Evolutionary conservation across 2,329 filamentous ascomycete species (phyloP), one percentile per base, ranked within the genome.

Genomic region (Ceratocystis destructans): DNA sequence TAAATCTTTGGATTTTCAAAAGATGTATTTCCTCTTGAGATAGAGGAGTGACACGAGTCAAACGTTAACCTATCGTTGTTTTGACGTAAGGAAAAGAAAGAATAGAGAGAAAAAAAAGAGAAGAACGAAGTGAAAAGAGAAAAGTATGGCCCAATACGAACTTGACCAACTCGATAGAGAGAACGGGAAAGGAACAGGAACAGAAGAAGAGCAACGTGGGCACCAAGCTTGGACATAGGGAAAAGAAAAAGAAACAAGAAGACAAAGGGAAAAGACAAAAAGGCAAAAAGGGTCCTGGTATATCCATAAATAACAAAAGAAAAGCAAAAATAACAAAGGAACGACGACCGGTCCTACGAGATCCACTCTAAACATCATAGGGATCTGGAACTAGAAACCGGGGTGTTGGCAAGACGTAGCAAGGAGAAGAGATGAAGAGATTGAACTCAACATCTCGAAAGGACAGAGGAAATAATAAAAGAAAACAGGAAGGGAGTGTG

Each of bases 311-410:
- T 50, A 41, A 62, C 5, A 64, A 50, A 10, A 55, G 20, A 22
- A 28, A 41, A 50, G 20, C 41, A 57, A 37, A 25, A n/a, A 53
- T 28, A 22, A 45, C 44, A 12, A 46, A 31, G 45, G 22, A 61
- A 65, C 37, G n/a, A 46, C 25, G 61, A 17, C 55, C 22, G 50
- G 8, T 17, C 25, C 10, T 37, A 33, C 20, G 28, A 22, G 44
- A 50, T 61, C 64, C 50, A 15, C 64, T 65, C 53, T 48, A 28
- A 31, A 63, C 65, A 53, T 62, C 44, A 62, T 55, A 66, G 65
- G 33, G 28, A 53, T 55, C 45, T 8, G 31, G 41, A 63, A 61
- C 45, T 28, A 57, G 22, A 65, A 53, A 37, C 53, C 53, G 10
- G 53, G 10, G 37, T 41, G 37, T 41, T 31, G 25, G 28, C 53